phyloP scores from a whole-genome alignment of 1,284 basidiomycete genomes.

The Cutaneotrichosporon spelunceum region DNA sequence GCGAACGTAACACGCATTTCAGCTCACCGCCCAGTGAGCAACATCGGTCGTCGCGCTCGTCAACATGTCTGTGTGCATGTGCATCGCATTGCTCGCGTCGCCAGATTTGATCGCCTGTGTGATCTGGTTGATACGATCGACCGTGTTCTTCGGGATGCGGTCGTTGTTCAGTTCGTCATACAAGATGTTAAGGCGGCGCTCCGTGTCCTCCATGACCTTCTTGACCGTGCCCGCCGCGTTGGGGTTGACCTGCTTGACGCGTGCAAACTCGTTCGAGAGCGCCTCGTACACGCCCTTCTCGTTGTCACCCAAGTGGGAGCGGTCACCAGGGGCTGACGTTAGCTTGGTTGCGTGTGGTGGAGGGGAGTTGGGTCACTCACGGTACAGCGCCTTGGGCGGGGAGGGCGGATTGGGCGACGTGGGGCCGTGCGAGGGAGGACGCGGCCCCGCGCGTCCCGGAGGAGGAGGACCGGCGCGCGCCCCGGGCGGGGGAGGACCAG shows the following conservation, averaged over 20 bases:
- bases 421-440: slow-evolving; percentile 31
- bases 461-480: slow-evolving; percentile 35
- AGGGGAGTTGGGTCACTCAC: not conserved
- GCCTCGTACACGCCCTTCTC: slow-evolving; percentile 66
- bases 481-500: slow-evolving; percentile 32
- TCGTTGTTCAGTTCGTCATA: slow-evolving; percentile 92
- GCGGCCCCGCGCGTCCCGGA: slow-evolving; percentile 34
- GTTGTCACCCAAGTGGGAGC: slow-evolving; percentile 78
- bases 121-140: slow-evolving; percentile 66
- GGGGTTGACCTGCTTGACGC: slow-evolving; percentile 61
- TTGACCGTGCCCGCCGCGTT: slow-evolving; percentile 60
- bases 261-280: slow-evolving; percentile 62
- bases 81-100: slow-evolving; percentile 67
- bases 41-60: slow-evolving; percentile 76
- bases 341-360: not conserved
- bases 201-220: slow-evolving; percentile 81
- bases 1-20: slow-evolving; percentile 1
- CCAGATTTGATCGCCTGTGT: slow-evolving; percentile 68
- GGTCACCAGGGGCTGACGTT: slow-evolving; percentile 74
- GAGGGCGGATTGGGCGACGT: slow-evolving; percentile 27
- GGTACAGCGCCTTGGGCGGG: not conserved
- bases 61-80: slow-evolving; percentile 74
- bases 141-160: slow-evolving; percentile 67
- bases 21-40: slow-evolving; percentile 68
- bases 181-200: slow-evolving; percentile 77